Base-by-base conservation (phyloP, 2,329 filamentous ascomycete species). In the Fusarium equiseti region DNA sequence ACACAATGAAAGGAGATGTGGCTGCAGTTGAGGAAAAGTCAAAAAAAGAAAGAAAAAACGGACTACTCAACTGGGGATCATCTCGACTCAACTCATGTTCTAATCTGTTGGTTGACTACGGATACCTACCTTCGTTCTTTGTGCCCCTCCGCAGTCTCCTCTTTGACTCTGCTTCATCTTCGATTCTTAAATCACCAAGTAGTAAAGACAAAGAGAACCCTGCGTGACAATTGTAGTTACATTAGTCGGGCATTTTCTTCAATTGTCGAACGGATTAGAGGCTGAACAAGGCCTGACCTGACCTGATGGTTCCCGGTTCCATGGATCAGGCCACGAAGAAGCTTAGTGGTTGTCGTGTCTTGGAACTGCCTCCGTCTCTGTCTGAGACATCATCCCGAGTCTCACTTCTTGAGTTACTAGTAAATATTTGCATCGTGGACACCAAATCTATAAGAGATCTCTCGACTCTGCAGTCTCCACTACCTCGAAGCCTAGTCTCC, bases 241-340 rank as follows among this genome's bases (percentile, higher is more conserved):
- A n/a, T 38, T 38, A 12, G 49, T 71, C 72, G 72, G 72, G 52
- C 67, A 70, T 65, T 74, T 66, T 70, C 32, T 29, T 43, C 60
- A 38, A 22, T 70, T 67, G 32, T 58, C 49, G 58, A 57, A 43
- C 35, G 46, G 61, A 66, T 49, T 24, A 54, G 44, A 58, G 27
- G 42, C 48, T 27, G 45, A 44, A 51, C 59, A 49, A 29, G 31
- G 43, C 20, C 31, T 65, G 71, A 68, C 31, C 22, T 52, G 31
- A 38, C n/a, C 45, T 55, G 18, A 55, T 55, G 57, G 56, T 67
- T 63, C 62, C 73, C 63, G 46, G 45, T 46, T 53, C 51, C 60
- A 50, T 46, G 65, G 72, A 46, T 63, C 60, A 43, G 44, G n/a
- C 40, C 64, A 40, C 10, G 32, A 52, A 63, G 46, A 42, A 63